Evolutionary conservation across 306 rosid species (phyloP).

Genomic region (Notholithocarpus densiflorus): DNA sequence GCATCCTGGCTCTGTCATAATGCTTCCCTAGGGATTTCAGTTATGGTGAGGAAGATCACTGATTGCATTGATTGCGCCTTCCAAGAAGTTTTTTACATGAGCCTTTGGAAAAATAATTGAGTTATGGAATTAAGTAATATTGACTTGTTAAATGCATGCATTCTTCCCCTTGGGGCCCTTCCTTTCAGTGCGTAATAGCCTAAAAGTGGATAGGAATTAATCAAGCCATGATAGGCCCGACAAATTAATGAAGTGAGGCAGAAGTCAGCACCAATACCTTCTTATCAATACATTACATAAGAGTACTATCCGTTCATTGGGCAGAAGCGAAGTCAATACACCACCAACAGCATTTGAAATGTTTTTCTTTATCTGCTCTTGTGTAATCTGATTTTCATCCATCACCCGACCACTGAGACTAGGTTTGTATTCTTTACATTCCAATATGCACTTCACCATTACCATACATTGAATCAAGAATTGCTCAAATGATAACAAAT

Average conservation of each 20-base stretch:
- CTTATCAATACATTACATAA: slow-evolving; percentile 74
- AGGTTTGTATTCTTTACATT: slow-evolving; percentile 95
- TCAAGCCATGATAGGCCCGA: slow-evolving; percentile 13
- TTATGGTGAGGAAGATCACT: neutral
- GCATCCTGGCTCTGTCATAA: too few relatives aligned
- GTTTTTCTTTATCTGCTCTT: slow-evolving; percentile 82
- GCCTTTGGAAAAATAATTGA: neutral
- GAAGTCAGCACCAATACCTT: slow-evolving; percentile 52
- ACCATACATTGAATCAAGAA: slow-evolving; percentile 97
- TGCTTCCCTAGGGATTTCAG: neutral
- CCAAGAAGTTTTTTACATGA: neutral
- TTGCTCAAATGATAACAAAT: slow-evolving; percentile 66
- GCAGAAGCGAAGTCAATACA: slow-evolving; percentile 74
- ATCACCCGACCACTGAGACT: slow-evolving; percentile 80
- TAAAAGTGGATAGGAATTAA: neutral
- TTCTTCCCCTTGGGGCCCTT: neutral
- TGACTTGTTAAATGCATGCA: neutral
- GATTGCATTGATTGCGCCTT: neutral
- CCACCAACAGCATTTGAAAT: slow-evolving; percentile 74
- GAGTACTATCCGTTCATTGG: slow-evolving; percentile 67
- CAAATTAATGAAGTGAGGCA: slow-evolving; percentile 13
- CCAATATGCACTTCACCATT: slow-evolving; percentile 79
- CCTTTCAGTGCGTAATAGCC: neutral
- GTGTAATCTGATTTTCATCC: slow-evolving; percentile 74
- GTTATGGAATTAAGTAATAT: neutral